Evolutionary conservation across 768 basidiomycete species (phyloP), one percentile per base, ranked within the genome.

Genomic region (Lyophyllum decastes): DNA sequence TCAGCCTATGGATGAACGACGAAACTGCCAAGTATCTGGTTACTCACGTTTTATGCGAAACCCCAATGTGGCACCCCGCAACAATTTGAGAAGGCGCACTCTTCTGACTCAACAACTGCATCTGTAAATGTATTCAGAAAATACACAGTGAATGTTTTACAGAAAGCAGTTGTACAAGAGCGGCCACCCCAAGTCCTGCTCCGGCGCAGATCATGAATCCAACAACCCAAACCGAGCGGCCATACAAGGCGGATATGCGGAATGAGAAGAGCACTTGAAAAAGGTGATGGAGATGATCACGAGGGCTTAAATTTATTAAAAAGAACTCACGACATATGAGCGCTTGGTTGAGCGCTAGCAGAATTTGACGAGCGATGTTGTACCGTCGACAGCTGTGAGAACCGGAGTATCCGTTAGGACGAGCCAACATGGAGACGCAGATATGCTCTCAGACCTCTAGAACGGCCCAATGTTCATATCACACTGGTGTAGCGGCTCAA

Each of bases 321-420:
- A 19, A 25, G 24, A 16, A 46, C 53, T 43, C 53, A 54, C 53
- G 12, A n/a, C 53, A 46, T 25, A 54, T 22, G 21, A 54, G 27
- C 2, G 16, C 30, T 17, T 54, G 53, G 27, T 14, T 47, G 8
- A 54, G n/a, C 1, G 47, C 16, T 2, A 54, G 30, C 53, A 54
- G 11, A 10, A 47, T 12, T 35, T 54, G 53, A 21, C 53, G 53
- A 24, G 34, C 27, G 16, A 47, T 14, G 12, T 54, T 46, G 30
- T 47, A 54, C n/a, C 33, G 27, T 17, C 22, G 21, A 34, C 53
- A 54, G 12, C 53, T 54, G n/a, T 22, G 19, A 46, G 26, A 4
- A 25, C 9, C 11, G 0, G 10, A 30, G 30, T 38, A 19, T 6
- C 8, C 16, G 35, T 35, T 4, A 30, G 19, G 9, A 24, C 8